Evolutionary conservation across 106 monocot species (phyloP), one percentile per base, ranked within the genome.

Genomic region (Platanthera zijinensis): DNA sequence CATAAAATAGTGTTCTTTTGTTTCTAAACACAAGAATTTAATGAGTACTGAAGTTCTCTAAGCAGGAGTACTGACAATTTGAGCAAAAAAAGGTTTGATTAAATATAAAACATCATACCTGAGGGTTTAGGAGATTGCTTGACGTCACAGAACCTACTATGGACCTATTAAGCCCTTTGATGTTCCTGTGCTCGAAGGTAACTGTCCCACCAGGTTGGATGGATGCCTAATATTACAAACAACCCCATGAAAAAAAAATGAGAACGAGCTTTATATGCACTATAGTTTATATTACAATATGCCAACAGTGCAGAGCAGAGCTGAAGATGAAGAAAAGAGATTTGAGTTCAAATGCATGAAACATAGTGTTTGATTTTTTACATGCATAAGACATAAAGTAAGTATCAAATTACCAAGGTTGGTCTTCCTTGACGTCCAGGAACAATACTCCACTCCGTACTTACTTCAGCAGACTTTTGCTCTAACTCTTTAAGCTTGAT

Each of bases 171-270:
- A 99, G 71, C 18, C 99, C 99, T 57, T 94, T 92, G 74, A 99
- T 99, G 71, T 99, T 99, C 52, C 94, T 79, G 76, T 94, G 94
- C 63, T 94, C 94, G 83, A 94, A 94, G 25, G 92, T 88, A 51
- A 99, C 91, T 39, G 92, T 90, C 71, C 99, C 99, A 69, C 99
- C 94, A 63, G 99, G 99, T 87, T 90, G 99, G 82, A 94, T 74
- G 51, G 99, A 99, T 74, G 92, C 92, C 99, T 99, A 83, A 73
- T 83, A 80, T 50, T 72, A 72, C 17, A 11, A 9, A 51, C 72
- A 19, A 21, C 21, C 72, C 18, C 18, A 19, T 50, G n/a, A n/a
- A n/a, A 50, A 17, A n/a, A 50, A 17, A 19, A 50, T 8, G 6
- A 50, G 18, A 48, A 18, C 72, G 47, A 8, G 14, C 46, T 19